A percentile compares a stretch with the other conserved stretches of the same genome.
Evolutionary conservation across 495 filamentous ascomycete species (phyloP).

Genomic region (Haplographium delicatum): DNA sequence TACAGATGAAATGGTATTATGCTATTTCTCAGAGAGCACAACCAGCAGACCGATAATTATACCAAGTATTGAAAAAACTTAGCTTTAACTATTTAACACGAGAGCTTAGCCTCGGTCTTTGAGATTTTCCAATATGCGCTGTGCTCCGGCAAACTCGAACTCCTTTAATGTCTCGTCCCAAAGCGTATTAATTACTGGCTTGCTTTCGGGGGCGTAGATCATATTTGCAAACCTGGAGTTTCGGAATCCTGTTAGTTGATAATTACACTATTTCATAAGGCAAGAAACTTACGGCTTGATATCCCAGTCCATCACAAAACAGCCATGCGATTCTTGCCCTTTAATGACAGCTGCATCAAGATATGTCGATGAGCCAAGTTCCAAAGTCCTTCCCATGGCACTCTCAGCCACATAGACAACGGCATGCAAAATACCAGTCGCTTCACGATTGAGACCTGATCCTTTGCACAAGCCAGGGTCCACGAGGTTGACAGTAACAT

Average conservation of each 20-base stretch:
- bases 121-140: not conserved
- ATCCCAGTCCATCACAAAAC: conserved; percentile 36
- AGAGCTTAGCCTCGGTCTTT: no score
- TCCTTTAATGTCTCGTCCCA: conserved; percentile 43
- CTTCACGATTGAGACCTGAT: conserved; percentile 33
- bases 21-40: no score
- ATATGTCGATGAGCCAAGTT: conserved; percentile 32
- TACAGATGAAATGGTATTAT: no score
- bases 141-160: conserved; percentile 29
- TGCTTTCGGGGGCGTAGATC: conserved; percentile 30
- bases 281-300: conserved; percentile 34
- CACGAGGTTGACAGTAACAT: conserved; percentile 41
- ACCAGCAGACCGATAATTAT: no score
- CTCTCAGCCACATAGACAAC: conserved; percentile 18
- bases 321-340: conserved; percentile 40
- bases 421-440: conserved; percentile 7
- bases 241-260: not conserved
- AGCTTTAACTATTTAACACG: no score
- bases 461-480: conserved; percentile 39
- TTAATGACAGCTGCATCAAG: conserved; percentile 35
- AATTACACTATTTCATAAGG: not conserved
- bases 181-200: conserved; percentile 29
- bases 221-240: conserved; percentile 4
- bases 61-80: no score
- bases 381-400: conserved; percentile 25